A percentile compares a stretch with the other conserved stretches of the same genome.
Evolutionary conservation across 2,329 filamentous ascomycete species (phyloP).

Genomic region (Epichloe coenophiala): DNA sequence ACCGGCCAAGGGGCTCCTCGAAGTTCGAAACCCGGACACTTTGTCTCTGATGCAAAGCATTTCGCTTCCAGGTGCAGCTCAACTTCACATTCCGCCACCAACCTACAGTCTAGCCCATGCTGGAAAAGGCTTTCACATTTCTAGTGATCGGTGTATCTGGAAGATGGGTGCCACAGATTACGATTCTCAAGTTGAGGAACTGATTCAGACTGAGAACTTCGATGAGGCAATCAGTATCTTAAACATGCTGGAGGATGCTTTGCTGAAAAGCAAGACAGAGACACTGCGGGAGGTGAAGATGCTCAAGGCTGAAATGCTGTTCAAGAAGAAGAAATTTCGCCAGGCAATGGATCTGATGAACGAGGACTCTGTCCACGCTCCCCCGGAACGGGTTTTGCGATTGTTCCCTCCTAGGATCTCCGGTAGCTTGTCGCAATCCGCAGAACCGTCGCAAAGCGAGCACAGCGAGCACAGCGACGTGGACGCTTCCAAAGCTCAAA

Average conservation of each 20-base stretch:
- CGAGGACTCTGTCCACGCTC: slow-evolving; percentile 70
- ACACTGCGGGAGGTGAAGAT: slow-evolving; percentile 79
- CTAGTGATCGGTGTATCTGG: slow-evolving; percentile 86
- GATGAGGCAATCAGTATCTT: slow-evolving; percentile 90
- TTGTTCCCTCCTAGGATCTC: slow-evolving; percentile 76
- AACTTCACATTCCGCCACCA: slow-evolving; percentile 83
- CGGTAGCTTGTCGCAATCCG: slow-evolving; percentile 57
- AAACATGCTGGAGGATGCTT: slow-evolving; percentile 79
- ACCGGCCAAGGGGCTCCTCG: slow-evolving; percentile 68
- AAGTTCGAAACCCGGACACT: slow-evolving; percentile 87
- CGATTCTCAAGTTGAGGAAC: slow-evolving; percentile 72
- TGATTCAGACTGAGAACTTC: slow-evolving; percentile 59
- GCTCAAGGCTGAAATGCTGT: slow-evolving; percentile 76
- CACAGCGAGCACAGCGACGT: slow-evolving; percentile 32
- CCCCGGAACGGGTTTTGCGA: slow-evolving; percentile 80
- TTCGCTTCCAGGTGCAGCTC: slow-evolving; percentile 63
- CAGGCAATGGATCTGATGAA: slow-evolving; percentile 82
- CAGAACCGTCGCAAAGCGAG: slow-evolving; percentile 23
- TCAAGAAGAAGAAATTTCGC: slow-evolving; percentile 69
- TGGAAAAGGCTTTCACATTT: slow-evolving; percentile 88
- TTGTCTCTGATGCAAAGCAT: slow-evolving; percentile 82
- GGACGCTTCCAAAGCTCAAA: slow-evolving; percentile 16
- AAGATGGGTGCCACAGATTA: slow-evolving; percentile 91
- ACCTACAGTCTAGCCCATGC: slow-evolving; percentile 91
- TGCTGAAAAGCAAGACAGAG: slow-evolving; percentile 69